Conservation (phyloP, 345 rosid genomes). For the Salix suchowensis region DNA sequence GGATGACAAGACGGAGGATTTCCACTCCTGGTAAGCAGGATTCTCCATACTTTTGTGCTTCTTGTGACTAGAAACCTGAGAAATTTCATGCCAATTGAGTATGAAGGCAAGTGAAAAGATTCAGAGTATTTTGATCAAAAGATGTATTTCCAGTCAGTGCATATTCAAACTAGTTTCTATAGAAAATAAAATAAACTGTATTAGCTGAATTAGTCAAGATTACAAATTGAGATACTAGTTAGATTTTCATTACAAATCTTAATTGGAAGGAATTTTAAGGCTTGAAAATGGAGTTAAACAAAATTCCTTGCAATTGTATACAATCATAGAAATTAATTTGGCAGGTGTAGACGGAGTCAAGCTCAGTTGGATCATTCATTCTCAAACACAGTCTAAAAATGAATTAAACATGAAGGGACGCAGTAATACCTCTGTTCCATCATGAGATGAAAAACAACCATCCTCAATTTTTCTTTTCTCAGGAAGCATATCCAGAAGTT, state of each 20-base stretch:
- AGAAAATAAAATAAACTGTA: too few species aligned
- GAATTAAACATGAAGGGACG: not conserved
- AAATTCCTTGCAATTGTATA: too few species aligned
- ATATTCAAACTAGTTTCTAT: not conserved
- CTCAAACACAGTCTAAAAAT: not conserved
- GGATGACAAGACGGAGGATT: constrained; percentile 57
- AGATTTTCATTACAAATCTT: too few species aligned
- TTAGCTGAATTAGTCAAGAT: too few species aligned
- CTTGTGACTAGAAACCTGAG: constrained; percentile 64
- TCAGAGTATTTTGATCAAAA: not conserved
- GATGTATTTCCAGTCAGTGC: not conserved
- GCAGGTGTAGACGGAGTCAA: not conserved
- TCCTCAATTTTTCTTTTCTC: constrained; percentile 67
- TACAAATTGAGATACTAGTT: too few species aligned
- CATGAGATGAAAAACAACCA: constrained; percentile 71
- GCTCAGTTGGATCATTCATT: not conserved
- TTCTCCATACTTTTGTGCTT: constrained; percentile 57
- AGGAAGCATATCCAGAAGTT: constrained; percentile 59
- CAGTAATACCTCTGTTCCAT: constrained; percentile 40
- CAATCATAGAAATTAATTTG: too few species aligned
- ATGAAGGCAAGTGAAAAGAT: not conserved
- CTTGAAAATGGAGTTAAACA: too few species aligned
- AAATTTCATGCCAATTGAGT: not conserved
- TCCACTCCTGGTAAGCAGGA: constrained; percentile 70
- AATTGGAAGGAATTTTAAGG: too few species aligned